Percentiles rank a stretch among this genome's conserved stretches.
Evolutionary conservation across 2,329 filamentous ascomycete species (phyloP).

Genomic region (Mariannaea elegans): DNA sequence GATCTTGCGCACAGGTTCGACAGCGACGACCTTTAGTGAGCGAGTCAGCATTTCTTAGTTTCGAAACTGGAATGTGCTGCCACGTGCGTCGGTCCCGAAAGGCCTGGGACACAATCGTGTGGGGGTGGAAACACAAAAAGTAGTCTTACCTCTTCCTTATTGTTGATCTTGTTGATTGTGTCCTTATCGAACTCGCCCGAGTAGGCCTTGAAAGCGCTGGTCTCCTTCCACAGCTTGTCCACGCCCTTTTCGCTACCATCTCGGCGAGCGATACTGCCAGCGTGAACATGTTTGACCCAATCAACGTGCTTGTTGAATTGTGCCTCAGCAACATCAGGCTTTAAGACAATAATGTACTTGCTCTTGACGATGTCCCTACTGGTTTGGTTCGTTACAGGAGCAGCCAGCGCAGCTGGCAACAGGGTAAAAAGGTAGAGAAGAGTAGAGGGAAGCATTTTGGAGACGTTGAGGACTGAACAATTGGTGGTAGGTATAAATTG

Average conservation of each 20-base stretch:
- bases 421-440: neutral
- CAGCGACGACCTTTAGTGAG: conserved; percentile 40
- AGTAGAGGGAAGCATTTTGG: conserved; percentile 2
- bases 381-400: conserved; percentile 1
- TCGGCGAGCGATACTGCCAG: conserved; percentile 45
- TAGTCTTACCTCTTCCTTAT: conserved; percentile 49
- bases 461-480: neutral
- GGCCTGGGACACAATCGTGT: neutral
- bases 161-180: conserved; percentile 52
- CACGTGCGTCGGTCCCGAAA: neutral
- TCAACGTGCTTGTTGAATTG: conserved; percentile 47
- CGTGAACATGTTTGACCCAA: conserved; percentile 45
- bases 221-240: conserved; percentile 37
- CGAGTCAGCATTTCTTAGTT: neutral
- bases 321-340: conserved; percentile 44
- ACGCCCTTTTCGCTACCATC: conserved; percentile 40
- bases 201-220: conserved; percentile 49
- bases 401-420: conserved; percentile 22
- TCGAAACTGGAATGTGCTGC: neutral
- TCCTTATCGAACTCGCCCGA: conserved; percentile 52
- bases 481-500: neutral
- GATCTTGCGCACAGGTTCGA: conserved; percentile 45
- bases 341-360: conserved; percentile 58
- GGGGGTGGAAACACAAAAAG: neutral
- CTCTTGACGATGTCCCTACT: conserved; percentile 42